Evolutionary conservation across 2,329 filamentous ascomycete genomes (phyloP).

Genomic region (Ceratocystiopsis sp.): DNA sequence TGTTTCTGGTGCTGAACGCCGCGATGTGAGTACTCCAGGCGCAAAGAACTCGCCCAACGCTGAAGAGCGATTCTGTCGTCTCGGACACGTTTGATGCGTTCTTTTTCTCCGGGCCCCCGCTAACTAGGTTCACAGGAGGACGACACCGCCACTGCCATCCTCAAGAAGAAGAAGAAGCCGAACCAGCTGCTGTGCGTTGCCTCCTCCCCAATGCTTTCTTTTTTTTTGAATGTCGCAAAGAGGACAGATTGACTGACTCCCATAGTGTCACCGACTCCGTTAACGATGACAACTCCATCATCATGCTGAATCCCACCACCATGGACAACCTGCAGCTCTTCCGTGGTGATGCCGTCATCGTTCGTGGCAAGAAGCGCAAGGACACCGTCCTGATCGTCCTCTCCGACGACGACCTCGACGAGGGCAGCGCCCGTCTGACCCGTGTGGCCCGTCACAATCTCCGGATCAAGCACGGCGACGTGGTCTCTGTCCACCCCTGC

Average conservation of each 20-base stretch:
- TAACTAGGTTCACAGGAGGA: constrained; percentile 44
- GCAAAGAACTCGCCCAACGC: too few species aligned
- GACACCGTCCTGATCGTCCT: constrained; percentile 96
- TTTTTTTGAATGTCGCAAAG: neutral
- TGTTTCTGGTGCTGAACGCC: constrained; percentile 73
- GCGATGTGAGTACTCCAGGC: constrained; percentile 43
- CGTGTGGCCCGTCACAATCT: constrained; percentile 97
- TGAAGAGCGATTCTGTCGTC: neutral
- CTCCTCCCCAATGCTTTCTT: too few species aligned
- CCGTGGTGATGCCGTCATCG: constrained; percentile 93
- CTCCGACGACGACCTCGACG: constrained; percentile 93
- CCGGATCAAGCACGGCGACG: constrained; percentile 94
- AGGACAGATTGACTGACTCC: neutral
- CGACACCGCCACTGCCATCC: constrained; percentile 85
- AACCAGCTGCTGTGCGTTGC: constrained; percentile 77
- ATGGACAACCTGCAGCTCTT: constrained; percentile 98
- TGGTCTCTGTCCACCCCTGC: constrained; percentile 93
- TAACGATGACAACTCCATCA: constrained; percentile 99
- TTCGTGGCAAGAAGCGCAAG: constrained; percentile 99
- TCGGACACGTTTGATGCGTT: neutral
- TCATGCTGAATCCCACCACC: constrained; percentile 92
- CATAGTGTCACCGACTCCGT: constrained; percentile 86
- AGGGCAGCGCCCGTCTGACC: constrained; percentile 94
- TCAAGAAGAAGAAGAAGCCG: constrained; percentile 99
- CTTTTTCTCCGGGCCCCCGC: neutral